These are phyloP conservation scores for Hypoxylon trugodes DNA, from an alignment of 495 filamentous ascomycete genomes.

Conservation along the genomic window DNA sequence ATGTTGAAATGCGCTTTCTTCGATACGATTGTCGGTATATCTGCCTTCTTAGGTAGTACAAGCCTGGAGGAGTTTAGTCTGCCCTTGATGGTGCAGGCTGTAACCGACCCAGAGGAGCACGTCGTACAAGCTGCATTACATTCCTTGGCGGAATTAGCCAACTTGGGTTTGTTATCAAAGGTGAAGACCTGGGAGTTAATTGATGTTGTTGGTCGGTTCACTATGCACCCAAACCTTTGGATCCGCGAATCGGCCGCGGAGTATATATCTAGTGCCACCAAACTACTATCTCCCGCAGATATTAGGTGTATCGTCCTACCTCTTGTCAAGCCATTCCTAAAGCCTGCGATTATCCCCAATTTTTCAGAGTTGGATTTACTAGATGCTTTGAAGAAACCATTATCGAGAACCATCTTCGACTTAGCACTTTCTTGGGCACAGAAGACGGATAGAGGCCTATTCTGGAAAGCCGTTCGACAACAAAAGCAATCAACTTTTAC, in stretches of 20 bases:
- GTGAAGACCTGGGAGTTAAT: slow-evolving; percentile 87
- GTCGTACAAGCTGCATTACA: slow-evolving; percentile 91
- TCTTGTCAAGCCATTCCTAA: slow-evolving; percentile 83
- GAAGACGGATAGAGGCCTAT: slow-evolving; percentile 78
- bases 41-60: slow-evolving; percentile 84
- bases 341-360: slow-evolving; percentile 63
- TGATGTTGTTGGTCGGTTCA: slow-evolving; percentile 79
- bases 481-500: slow-evolving; percentile 71
- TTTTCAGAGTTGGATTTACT: slow-evolving; percentile 79
- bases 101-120: slow-evolving; percentile 94
- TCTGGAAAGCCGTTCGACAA: slow-evolving; percentile 75
- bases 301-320: slow-evolving; percentile 82
- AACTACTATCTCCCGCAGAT: slow-evolving; percentile 82
- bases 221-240: slow-evolving; percentile 95
- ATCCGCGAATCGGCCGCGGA: slow-evolving; percentile 87
- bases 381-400: slow-evolving; percentile 82
- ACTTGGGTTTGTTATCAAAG: slow-evolving; percentile 85
- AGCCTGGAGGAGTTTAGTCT: slow-evolving; percentile 95
- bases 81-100: slow-evolving; percentile 94
- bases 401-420: slow-evolving; percentile 83
- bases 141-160: slow-evolving; percentile 88
- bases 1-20: slow-evolving; percentile 96
- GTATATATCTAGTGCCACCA: slow-evolving; percentile 79
- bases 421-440: slow-evolving; percentile 86
- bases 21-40: slow-evolving; percentile 92